These are phyloP conservation scores for Xylaria intraflava DNA, from an alignment of 495 filamentous ascomycete genomes.

Conservation along the genomic window DNA sequence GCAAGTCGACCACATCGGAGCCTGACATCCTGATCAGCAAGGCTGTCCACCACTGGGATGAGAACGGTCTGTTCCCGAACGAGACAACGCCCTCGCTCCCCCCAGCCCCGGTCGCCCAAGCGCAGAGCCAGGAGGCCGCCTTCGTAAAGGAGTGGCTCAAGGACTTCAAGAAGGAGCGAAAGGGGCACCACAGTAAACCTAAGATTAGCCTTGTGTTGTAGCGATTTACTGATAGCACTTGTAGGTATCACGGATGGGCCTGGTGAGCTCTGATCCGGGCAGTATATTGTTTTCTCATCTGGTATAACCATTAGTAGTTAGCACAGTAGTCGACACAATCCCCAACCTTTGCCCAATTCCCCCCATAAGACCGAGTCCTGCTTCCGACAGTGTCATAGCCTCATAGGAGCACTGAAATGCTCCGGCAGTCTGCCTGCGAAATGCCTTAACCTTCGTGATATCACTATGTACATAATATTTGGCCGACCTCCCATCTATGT, in stretches of 20 bases:
- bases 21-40: constrained; percentile 58
- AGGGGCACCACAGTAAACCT: constrained; percentile 2
- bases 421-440: no score
- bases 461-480: no score
- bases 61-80: constrained; percentile 60
- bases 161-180: constrained; percentile 32
- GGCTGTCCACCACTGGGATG: constrained; percentile 65
- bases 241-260: constrained; percentile 9
- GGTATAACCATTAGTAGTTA: background rate
- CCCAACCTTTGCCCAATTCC: no score
- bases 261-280: constrained; percentile 4
- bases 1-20: constrained; percentile 49
- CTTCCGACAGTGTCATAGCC: no score
- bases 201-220: constrained; percentile 1
- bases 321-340: background rate
- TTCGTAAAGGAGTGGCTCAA: constrained; percentile 63
- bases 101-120: constrained; percentile 45
- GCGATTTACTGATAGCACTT: constrained; percentile 7
- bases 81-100: constrained; percentile 48
- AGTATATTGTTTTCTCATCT: background rate
- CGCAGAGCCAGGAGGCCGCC: constrained; percentile 47
- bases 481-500: no score
- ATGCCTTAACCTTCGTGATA: no score
- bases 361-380: no score
- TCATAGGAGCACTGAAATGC: no score